Evolutionary conservation across 2,329 filamentous ascomycete genomes (phyloP).

Genomic region (Aureobasidium lini): DNA sequence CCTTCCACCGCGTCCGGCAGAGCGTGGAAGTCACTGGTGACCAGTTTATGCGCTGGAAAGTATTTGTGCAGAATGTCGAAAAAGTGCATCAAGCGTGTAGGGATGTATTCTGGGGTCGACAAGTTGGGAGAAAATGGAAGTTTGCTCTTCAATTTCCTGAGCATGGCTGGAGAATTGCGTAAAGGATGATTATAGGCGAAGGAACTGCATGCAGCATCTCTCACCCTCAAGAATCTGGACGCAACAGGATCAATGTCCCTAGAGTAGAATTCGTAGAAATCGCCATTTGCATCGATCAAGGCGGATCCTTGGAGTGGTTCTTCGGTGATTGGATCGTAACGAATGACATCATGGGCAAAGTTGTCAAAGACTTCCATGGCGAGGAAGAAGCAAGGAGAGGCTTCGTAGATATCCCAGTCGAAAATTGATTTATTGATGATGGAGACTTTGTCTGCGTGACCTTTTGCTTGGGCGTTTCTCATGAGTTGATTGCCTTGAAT

Average conservation of each 20-base stretch:
- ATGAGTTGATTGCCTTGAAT: slow-evolving; percentile 68
- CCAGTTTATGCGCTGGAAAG: slow-evolving; percentile 82
- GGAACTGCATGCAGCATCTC: slow-evolving; percentile 61
- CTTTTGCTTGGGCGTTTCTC: slow-evolving; percentile 58
- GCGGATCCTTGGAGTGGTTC: slow-evolving; percentile 82
- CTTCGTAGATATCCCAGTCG: slow-evolving; percentile 83
- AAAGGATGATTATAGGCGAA: slow-evolving; percentile 57
- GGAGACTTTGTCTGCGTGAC: slow-evolving; percentile 78
- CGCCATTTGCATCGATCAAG: slow-evolving; percentile 73
- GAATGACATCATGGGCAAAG: slow-evolving; percentile 88
- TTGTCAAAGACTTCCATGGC: slow-evolving; percentile 99
- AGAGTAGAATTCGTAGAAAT: slow-evolving; percentile 93
- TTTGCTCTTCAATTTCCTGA: slow-evolving; percentile 55
- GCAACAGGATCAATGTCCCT: slow-evolving; percentile 74
- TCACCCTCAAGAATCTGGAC: slow-evolving; percentile 73
- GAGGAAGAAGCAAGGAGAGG: slow-evolving; percentile 91
- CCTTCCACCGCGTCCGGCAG: slow-evolving; percentile 77
- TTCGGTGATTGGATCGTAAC: slow-evolving; percentile 78
- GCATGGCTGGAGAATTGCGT: slow-evolving; percentile 39
- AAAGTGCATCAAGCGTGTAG: slow-evolving; percentile 91
- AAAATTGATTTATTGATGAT: slow-evolving; percentile 95
- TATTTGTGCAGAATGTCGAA: slow-evolving; percentile 82
- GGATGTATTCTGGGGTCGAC: slow-evolving; percentile 83
- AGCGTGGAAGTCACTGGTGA: slow-evolving; percentile 84
- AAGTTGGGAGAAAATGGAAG: slow-evolving; percentile 69